Evolutionary conservation across 257 asterid species (phyloP), one percentile per base, ranked within the genome.

Genomic region (Ehretia macrophylla): DNA sequence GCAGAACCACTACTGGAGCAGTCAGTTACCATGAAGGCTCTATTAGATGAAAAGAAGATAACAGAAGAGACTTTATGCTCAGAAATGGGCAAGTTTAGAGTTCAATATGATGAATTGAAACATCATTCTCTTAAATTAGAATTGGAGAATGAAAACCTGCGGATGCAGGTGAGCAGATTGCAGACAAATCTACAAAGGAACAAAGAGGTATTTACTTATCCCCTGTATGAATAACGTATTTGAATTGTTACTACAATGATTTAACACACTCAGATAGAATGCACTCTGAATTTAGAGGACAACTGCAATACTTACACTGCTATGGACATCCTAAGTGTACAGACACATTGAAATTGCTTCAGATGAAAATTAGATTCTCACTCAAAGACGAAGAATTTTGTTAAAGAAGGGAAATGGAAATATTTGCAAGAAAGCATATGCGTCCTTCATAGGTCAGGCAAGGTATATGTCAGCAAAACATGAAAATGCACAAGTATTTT

Each of bases 141-240:
- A 54, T 68, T 55, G 76, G 98, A 85, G 85, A 91, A 79, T 40
- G 79, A 78, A 68, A 69, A 74, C 70, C 77, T 80, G 79, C 70
- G 75, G 80, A 84, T 74, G 68, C 92, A 80, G 75, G 63, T 77
- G 65, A 69, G 72, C 64, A 75, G 75, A 61, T 61, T 86, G 39
- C 83, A 74, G 75, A 68, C 59, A 17, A 70, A 58, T 56, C 66
- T 73, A 37, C 67, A 71, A 53, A 80, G 69, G 69, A 83, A 70
- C 59, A 72, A 74, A 55, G 81, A 81, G 95, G 95, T 87, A 77
- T 74, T 50, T 18, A 58, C 57, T 52, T 23, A 16, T 52, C 11
- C 20, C 27, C 8, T 9, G 23, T 8, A 49, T 27, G 35, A 3
- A 42, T 10, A 42, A 42, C 11, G 16, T 42, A 42, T 42, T 4